Evolutionary conservation across 345 rosid species (phyloP), one percentile per base, ranked within the genome.

Genomic region (Salix suchowensis): DNA sequence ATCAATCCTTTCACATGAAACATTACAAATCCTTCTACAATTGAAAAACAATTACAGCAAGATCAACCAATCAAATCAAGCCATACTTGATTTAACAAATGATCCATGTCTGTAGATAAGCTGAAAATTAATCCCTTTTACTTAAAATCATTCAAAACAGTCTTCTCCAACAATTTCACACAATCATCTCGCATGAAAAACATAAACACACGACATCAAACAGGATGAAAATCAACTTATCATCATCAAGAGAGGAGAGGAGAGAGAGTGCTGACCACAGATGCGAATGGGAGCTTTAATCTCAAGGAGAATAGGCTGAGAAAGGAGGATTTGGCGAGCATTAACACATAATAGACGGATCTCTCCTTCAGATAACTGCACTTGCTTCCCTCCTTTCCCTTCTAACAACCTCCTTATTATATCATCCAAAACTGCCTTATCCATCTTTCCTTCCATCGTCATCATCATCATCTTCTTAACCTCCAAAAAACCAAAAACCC

Each of bases 291-390:
- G 99, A 78, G 98, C 97, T 79, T 80, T 89, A 44, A 94, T 72
- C 84, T 89, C 88, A 86, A 94, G 89, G 80, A 96, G 98, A 79
- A 67, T 88, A 24, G 99, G 97, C 80, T 93, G 90, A 62, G 95
- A 87, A 32, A 92, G 90, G 88, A 96, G 89, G 85, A 92, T 90
- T 87, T 96, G 97, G 68, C 98, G 91, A 62, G 99, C 93, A 84
- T 90, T 94, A 82, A 92, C 84, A 76, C 99, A 96, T 34, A 96
- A 92, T 86, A 92, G 99, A 74, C 99, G 97, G 91, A 96, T 94
- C 91, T 96, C 99, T 62, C 85, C 86, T 85, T 96, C 99, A 0
- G 99, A 96, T 24, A 94, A 89, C 91, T 94, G 98, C 65, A 92
- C 99, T 79, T 94, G 99, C 78, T 90, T 94, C 12, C 93, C 90